These are phyloP conservation scores for Babesia gibsoni DNA, from an alignment of 169 alveolate species.

Conservation along the genomic window DNA sequence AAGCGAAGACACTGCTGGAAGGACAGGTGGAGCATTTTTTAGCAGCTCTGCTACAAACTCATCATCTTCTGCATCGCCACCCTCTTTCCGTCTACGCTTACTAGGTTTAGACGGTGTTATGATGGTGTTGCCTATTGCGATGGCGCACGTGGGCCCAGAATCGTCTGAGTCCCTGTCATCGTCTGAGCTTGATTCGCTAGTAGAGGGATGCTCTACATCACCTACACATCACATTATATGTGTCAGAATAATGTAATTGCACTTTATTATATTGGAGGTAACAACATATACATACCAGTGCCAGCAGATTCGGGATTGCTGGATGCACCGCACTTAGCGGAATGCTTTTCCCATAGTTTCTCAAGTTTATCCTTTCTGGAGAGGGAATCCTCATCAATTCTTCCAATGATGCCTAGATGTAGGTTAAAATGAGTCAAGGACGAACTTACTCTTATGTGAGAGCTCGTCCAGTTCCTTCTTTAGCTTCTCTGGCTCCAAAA, in stretches of 20 bases:
- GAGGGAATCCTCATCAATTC: slow-evolving; percentile 25
- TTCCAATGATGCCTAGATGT: slow-evolving; percentile 48
- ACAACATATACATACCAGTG: no score
- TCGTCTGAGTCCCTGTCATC: slow-evolving; percentile 43
- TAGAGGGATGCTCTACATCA: no score
- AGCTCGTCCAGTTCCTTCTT: slow-evolving; percentile 63
- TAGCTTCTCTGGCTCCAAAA: slow-evolving; percentile 59
- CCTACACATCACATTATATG: no score
- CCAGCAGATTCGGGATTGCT: no score
- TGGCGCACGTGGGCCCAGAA: slow-evolving; percentile 44
- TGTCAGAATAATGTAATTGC: no score
- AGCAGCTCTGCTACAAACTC: slow-evolving; percentile 46
- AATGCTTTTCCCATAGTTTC: slow-evolving; percentile 44
- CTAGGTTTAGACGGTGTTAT: background rate
- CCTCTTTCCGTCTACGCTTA: slow-evolving; percentile 7
- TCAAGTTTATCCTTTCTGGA: slow-evolving; percentile 59
- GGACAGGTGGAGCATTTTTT: slow-evolving; percentile 42
- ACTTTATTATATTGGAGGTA: no score
- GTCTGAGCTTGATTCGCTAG: slow-evolving; percentile 16
- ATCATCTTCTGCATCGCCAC: slow-evolving; percentile 27
- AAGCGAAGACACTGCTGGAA: background rate
- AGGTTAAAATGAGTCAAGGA: background rate
- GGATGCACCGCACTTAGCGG: background rate
- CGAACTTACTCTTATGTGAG: slow-evolving; percentile 41
- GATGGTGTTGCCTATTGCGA: slow-evolving; percentile 45